These are phyloP conservation scores for Heteromeles arbutifolia DNA, from an alignment of 306 rosid species.

Conservation along the genomic window DNA sequence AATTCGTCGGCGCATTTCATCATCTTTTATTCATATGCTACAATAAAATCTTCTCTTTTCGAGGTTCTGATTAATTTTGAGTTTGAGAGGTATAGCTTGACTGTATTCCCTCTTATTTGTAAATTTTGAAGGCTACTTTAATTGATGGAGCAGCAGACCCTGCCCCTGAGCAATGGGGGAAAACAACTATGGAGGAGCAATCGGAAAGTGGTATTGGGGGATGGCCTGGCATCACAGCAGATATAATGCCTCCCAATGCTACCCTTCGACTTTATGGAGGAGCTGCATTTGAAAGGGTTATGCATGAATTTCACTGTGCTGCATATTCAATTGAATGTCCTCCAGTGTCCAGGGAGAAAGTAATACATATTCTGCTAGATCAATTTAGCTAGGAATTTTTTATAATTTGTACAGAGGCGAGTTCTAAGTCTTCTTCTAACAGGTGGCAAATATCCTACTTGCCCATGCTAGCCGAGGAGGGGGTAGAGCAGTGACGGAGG, in stretches of 20 bases:
- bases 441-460: constrained; percentile 97
- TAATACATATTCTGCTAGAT: constrained; percentile 7
- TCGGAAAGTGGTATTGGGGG: constrained; percentile 71
- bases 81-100: neutral
- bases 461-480: constrained; percentile 94
- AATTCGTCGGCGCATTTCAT: neutral
- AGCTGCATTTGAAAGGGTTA: constrained; percentile 96
- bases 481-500: constrained; percentile 76
- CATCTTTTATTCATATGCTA: neutral
- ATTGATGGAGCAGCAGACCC: constrained; percentile 99
- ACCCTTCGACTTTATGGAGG: constrained; percentile 92
- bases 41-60: neutral
- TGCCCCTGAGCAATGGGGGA: constrained; percentile 98
- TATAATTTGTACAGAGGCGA: constrained; percentile 8
- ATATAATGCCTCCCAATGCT: constrained; percentile 78
- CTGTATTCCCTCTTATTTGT: neutral
- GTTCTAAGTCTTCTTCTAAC: constrained; percentile 16
- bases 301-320: constrained; percentile 92
- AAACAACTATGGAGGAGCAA: constrained; percentile 76
- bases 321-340: constrained; percentile 96
- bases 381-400: neutral
- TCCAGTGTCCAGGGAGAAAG: constrained; percentile 93
- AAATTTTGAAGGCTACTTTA: constrained; percentile 55
- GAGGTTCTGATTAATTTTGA: neutral
- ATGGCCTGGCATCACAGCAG: constrained; percentile 82